Percentiles rank a stretch among this genome's conserved stretches.
phyloP scores from a whole-genome alignment of 352 stramenopile species.

The Phytophthora tentaculata region DNA sequence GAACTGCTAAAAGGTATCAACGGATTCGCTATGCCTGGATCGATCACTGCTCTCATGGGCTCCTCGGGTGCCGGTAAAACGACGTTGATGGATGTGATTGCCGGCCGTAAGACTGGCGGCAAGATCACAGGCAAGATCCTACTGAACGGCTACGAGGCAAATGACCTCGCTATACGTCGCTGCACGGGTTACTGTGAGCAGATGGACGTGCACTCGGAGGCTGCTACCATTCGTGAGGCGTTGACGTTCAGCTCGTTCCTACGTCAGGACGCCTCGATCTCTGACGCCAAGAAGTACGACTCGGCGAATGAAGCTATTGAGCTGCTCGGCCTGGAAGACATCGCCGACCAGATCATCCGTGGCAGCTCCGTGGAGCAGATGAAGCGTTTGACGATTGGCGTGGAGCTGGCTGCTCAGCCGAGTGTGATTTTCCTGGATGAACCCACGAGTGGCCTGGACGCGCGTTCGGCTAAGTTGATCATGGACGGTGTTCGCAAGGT shows the following conservation, averaged over 20 bases:
- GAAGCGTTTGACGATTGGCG: conserved; percentile 3
- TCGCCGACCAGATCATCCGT: conserved; percentile 17
- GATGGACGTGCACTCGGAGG: conserved; percentile 30
- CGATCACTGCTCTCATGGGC: conserved; percentile 58
- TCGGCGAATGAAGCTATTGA: conserved; percentile 21
- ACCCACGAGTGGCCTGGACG: conserved; percentile 7
- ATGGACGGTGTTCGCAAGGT: conserved; percentile 31
- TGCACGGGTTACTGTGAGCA: conserved; percentile 32
- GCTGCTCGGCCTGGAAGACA: conserved; percentile 1
- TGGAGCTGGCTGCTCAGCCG: conserved; percentile 8
- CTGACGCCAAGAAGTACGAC: conserved; percentile 12
- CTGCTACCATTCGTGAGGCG: conserved; percentile 15
- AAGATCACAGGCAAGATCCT: conserved; percentile 74
- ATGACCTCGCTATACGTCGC: conserved; percentile 34
- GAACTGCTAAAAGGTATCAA: conserved; percentile 46
- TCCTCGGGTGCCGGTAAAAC: conserved; percentile 47
- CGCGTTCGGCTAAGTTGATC: conserved; percentile 5
- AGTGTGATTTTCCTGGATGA: conserved; percentile 14
- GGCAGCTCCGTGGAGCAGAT: conserved; percentile 18
- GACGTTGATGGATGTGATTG: conserved; percentile 88
- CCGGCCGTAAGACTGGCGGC: conserved; percentile 74
- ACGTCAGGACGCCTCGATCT: conserved; percentile 6
- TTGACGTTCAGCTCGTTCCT: conserved; percentile 17
- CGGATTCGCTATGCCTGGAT: conserved; percentile 43
- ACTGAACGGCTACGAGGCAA: conserved; percentile 17